A percentile compares a stretch with the other conserved stretches of the same genome.
phyloP scores from a whole-genome alignment of 2,329 filamentous ascomycete species.

The Alternaria ethzedia region DNA sequence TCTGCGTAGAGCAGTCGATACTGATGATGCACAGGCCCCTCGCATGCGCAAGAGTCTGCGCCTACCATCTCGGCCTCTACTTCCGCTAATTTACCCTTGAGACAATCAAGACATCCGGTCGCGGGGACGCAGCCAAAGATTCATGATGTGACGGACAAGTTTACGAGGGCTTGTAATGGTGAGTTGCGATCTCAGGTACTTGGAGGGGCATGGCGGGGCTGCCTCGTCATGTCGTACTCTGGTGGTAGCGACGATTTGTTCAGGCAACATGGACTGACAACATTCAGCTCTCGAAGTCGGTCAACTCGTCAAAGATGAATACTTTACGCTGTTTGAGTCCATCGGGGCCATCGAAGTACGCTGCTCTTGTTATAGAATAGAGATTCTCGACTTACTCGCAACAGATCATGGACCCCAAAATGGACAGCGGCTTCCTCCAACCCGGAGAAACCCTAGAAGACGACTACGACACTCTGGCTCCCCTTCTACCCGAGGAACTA shows the following conservation, averaged over 20 bases:
- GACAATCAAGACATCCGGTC: conserved; percentile 33
- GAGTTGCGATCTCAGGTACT: conserved; percentile 17
- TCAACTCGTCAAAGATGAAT: conserved; percentile 89
- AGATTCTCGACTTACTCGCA: background rate
- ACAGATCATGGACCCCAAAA: conserved; percentile 98
- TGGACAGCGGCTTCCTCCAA: conserved; percentile 89
- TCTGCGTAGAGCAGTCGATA: conserved; percentile 11
- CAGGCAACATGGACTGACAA: conserved; percentile 17
- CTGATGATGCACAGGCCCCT: conserved; percentile 25
- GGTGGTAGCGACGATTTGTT: background rate
- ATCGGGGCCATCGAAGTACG: conserved; percentile 79
- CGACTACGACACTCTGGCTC: conserved; percentile 74
- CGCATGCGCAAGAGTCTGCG: conserved; percentile 22
- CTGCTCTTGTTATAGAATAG: background rate
- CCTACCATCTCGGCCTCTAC: conserved; percentile 20
- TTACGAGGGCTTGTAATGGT: conserved; percentile 61
- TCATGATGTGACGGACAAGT: conserved; percentile 63
- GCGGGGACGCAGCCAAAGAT: conserved; percentile 44
- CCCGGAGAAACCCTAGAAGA: conserved; percentile 83
- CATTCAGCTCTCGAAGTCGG: conserved; percentile 74
- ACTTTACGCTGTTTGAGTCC: conserved; percentile 92
- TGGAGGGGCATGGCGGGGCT: conserved; percentile 26
- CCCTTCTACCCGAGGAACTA: conserved; percentile 77
- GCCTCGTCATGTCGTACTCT: conserved; percentile 4
- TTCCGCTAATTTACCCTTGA: conserved; percentile 36